A percentile compares a stretch with the other conserved stretches of the same genome.
Conservation (phyloP, 192 early-diverging fungal genomes). For the Mortierella alpina region DNA sequence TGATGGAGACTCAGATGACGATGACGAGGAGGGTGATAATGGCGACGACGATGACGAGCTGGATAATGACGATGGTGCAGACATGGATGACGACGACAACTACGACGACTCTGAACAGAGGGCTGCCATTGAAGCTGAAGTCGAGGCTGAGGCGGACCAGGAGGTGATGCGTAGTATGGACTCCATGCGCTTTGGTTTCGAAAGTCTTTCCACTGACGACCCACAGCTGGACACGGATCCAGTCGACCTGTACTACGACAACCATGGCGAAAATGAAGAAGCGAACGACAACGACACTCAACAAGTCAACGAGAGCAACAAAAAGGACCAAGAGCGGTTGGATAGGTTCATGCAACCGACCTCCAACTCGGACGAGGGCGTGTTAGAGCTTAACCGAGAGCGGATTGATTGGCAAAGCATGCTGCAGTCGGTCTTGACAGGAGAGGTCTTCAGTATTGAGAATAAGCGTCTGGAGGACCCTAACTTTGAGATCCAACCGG, state of each 20-base stretch:
- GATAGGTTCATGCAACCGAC: slow-evolving; percentile 51
- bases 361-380: slow-evolving; percentile 46
- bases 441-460: slow-evolving; percentile 88
- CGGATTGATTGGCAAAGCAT: slow-evolving; percentile 89
- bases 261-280: slow-evolving; percentile 15
- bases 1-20: slow-evolving; percentile 12
- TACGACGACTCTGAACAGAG: slow-evolving; percentile 18
- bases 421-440: slow-evolving; percentile 81
- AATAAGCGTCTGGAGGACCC: slow-evolving; percentile 74
- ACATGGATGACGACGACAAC: slow-evolving; percentile 13
- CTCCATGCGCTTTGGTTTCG: slow-evolving; percentile 6
- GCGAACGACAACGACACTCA: slow-evolving; percentile 4
- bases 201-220: slow-evolving; percentile 24
- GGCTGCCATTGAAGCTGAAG: not conserved
- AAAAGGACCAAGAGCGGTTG: slow-evolving; percentile 48
- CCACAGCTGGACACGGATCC: slow-evolving; percentile 14
- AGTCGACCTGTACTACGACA: slow-evolving; percentile 40
- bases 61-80: slow-evolving; percentile 5
- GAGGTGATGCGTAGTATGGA: slow-evolving; percentile 21
- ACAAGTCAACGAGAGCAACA: slow-evolving; percentile 2
- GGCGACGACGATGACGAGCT: slow-evolving; percentile 6
- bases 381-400: slow-evolving; percentile 59
- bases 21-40: slow-evolving; percentile 1
- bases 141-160: slow-evolving; percentile 17
- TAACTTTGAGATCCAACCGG: slow-evolving; percentile 42